phyloP scores from a whole-genome alignment of 768 basidiomycete genomes.

The Gymnopilus dilepis region DNA sequence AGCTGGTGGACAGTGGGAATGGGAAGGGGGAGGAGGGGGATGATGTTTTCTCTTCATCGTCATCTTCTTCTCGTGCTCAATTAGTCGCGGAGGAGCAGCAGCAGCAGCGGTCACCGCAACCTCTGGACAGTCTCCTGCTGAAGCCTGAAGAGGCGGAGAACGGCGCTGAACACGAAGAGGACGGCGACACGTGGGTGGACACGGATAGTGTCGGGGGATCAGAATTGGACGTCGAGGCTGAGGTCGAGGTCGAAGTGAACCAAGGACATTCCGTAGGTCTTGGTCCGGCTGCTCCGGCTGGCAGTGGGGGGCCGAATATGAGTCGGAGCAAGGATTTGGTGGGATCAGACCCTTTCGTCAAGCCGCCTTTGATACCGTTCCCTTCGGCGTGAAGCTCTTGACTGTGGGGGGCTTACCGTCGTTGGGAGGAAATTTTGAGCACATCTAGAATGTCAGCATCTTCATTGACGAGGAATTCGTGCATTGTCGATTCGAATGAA shows the following conservation, averaged over 20 bases:
- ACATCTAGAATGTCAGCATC: too few species aligned
- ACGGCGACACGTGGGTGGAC: slow-evolving; percentile 30
- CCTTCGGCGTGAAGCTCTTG: neutral
- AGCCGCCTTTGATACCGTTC: neutral
- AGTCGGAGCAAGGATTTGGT: too few species aligned
- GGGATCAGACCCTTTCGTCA: neutral
- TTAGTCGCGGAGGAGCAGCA: too few species aligned
- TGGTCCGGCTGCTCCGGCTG: too few species aligned
- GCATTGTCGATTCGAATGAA: too few species aligned
- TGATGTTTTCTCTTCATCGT: neutral
- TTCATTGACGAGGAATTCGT: too few species aligned
- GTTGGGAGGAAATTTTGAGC: too few species aligned
- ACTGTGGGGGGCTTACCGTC: too few species aligned
- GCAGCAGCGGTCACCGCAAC: neutral
- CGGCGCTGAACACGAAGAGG: slow-evolving; percentile 10
- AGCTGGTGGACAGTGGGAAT: neutral
- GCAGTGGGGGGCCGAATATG: too few species aligned
- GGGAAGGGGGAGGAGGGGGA: neutral
- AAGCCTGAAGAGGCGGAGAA: neutral
- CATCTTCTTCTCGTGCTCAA: neutral
- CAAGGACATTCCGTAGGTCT: neutral
- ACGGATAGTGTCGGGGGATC: slow-evolving; percentile 29
- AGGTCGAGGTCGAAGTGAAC: neutral
- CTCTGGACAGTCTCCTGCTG: slow-evolving; percentile 9
- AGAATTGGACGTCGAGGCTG: slow-evolving; percentile 15